Evolutionary conservation across 805 yeast genomes (phyloP).

Genomic region (Lipomyces yamanashiensis): DNA sequence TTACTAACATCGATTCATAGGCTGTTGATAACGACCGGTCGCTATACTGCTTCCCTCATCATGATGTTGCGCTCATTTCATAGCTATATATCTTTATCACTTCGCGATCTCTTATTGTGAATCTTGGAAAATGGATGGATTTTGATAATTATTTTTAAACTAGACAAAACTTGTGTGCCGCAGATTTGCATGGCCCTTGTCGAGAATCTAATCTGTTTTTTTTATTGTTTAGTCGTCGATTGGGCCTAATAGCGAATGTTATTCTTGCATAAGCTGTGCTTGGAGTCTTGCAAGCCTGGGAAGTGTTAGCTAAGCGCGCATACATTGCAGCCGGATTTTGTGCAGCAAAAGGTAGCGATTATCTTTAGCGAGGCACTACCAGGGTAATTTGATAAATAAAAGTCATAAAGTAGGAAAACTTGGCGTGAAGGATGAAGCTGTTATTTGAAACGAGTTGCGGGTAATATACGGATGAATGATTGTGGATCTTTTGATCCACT

Average conservation of each 20-base stretch:
- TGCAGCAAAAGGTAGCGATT: neutral
- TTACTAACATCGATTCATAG: too few relatives aligned
- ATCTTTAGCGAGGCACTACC: constrained; percentile 11
- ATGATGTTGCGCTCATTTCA: too few relatives aligned
- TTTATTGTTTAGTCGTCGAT: neutral
- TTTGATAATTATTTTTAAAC: too few relatives aligned
- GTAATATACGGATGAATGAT: neutral
- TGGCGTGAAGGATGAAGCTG: neutral
- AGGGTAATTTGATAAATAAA: constrained; percentile 10
- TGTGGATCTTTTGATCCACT: neutral
- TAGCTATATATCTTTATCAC: too few relatives aligned
- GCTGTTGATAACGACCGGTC: too few relatives aligned
- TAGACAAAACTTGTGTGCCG: neutral
- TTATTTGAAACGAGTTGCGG: neutral
- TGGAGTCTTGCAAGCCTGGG: constrained; percentile 12
- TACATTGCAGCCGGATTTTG: neutral
- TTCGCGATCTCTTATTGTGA: too few relatives aligned
- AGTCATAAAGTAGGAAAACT: neutral
- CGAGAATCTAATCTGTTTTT: neutral
- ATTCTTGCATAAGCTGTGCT: neutral
- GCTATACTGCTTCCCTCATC: too few relatives aligned
- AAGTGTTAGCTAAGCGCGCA: constrained; percentile 11
- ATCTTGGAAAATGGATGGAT: too few relatives aligned
- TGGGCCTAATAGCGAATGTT: neutral
- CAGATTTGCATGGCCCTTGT: too few relatives aligned